Evolutionary conservation across 352 stramenopile species (phyloP).

Genomic region (Phytophthora constricta): DNA sequence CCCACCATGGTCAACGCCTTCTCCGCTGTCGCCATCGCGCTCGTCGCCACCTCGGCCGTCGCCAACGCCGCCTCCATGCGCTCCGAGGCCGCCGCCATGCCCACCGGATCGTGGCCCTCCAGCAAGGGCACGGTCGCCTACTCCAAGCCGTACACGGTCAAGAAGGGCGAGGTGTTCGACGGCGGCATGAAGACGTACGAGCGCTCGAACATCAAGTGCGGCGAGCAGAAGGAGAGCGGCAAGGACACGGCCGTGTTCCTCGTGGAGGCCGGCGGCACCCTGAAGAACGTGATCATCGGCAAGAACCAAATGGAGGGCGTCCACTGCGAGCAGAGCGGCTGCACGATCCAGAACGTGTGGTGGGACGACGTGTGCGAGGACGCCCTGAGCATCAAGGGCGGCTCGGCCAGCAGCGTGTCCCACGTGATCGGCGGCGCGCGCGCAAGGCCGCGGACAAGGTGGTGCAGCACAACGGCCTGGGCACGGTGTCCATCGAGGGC

Average conservation of each 20-base stretch:
- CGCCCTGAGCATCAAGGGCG: conserved; percentile 4
- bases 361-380: conserved; percentile 5
- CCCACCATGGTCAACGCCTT: not conserved
- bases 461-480: conserved; percentile 1
- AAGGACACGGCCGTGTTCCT: not conserved
- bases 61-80: conserved; percentile 2
- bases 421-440: not conserved
- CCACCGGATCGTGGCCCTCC: conserved; percentile 1
- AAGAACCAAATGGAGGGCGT: conserved; percentile 1
- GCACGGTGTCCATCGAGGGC: not conserved
- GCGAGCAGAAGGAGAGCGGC: not conserved
- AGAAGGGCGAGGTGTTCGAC: conserved; percentile 1
- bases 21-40: not conserved
- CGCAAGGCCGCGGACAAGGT: not conserved
- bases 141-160: not conserved
- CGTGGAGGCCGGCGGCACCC: not conserved
- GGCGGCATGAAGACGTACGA: not conserved
- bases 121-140: not conserved
- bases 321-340: conserved; percentile 1
- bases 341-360: conserved; percentile 4
- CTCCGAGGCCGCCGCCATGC: conserved; percentile 9
- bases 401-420: not conserved
- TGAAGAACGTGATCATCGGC: conserved; percentile 5
- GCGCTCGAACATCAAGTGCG: not conserved
- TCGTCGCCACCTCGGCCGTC: not conserved